Evolutionary conservation across 2,329 filamentous ascomycete genomes (phyloP).

Genomic region (Pseudogymnoascus sp.): DNA sequence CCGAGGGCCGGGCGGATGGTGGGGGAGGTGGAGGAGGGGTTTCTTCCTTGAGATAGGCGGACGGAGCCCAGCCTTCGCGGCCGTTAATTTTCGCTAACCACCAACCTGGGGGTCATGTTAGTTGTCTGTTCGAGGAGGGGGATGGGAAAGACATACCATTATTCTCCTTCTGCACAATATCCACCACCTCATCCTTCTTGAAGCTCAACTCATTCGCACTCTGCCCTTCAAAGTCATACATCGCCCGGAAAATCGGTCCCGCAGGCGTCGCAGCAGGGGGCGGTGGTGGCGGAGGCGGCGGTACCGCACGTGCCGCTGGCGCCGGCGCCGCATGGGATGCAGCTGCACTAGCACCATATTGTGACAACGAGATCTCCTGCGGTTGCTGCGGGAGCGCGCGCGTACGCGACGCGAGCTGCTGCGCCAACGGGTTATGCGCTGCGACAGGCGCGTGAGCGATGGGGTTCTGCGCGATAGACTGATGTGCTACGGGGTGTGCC

Average conservation of each 20-base stretch:
- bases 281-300: conserved; percentile 59
- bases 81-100: conserved; percentile 74
- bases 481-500: conserved; percentile 15
- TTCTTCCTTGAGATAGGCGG: conserved; percentile 87
- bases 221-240: conserved; percentile 87
- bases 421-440: conserved; percentile 27
- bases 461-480: conserved; percentile 3
- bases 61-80: conserved; percentile 87
- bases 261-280: conserved; percentile 53
- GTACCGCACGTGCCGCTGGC: conserved; percentile 41
- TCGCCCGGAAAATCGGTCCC: conserved; percentile 77
- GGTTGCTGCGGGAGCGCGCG: background rate
- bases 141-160: conserved; percentile 61
- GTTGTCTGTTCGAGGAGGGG: conserved; percentile 14
- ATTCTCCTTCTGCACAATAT: conserved; percentile 88
- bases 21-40: conserved; percentile 60
- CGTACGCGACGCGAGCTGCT: conserved; percentile 14
- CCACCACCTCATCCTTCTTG: conserved; percentile 69
- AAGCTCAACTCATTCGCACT: conserved; percentile 80
- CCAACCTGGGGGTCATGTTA: conserved; percentile 62
- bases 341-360: conserved; percentile 33
- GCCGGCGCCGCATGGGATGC: conserved; percentile 16
- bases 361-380: conserved; percentile 20
- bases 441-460: conserved; percentile 15
- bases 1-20: conserved; percentile 38